Conservation (phyloP, 345 rosid species). For the Acer yangbiense region DNA sequence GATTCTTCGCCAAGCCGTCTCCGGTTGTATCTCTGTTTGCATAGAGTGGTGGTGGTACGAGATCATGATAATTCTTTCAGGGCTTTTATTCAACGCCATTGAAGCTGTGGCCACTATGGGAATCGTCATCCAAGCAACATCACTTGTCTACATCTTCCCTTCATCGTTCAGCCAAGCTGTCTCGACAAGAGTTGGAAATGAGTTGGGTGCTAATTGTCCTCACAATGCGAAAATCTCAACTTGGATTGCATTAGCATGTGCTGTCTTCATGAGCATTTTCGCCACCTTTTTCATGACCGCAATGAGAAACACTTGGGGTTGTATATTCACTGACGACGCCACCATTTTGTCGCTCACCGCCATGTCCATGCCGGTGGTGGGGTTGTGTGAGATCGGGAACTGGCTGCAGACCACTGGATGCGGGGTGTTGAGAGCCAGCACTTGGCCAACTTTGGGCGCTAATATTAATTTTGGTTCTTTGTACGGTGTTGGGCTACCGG, state of each 20-base stretch:
- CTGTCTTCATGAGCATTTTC: constrained; percentile 34
- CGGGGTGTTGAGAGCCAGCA: constrained; percentile 55
- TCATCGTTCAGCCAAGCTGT: constrained; percentile 47
- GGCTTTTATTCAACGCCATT: constrained; percentile 35
- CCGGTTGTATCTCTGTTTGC: constrained; percentile 52
- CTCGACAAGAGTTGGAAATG: constrained; percentile 52
- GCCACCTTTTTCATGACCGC: constrained; percentile 40
- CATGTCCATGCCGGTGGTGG: constrained; percentile 45
- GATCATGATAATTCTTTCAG: constrained; percentile 56
- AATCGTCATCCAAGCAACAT: constrained; percentile 50
- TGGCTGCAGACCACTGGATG: constrained; percentile 63
- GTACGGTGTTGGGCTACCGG: constrained; percentile 55
- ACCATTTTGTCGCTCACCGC: constrained; percentile 46
- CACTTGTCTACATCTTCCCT: constrained; percentile 56
- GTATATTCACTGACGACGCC: constrained; percentile 40
- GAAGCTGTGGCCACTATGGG: constrained; percentile 64
- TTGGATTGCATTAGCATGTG: constrained; percentile 35
- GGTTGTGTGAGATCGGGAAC: constrained; percentile 60
- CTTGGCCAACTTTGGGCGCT: constrained; percentile 51
- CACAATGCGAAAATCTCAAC: constrained; percentile 39
- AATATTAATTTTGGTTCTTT: constrained; percentile 49
- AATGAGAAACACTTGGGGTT: constrained; percentile 50
- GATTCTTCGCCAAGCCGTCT: constrained; percentile 47
- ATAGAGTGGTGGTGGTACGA: constrained; percentile 78
- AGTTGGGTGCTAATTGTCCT: constrained; percentile 46